Percentiles rank a stretch among this genome's conserved stretches.
Conservation (phyloP, 306 rosid genomes). For the Quercus gilva region DNA sequence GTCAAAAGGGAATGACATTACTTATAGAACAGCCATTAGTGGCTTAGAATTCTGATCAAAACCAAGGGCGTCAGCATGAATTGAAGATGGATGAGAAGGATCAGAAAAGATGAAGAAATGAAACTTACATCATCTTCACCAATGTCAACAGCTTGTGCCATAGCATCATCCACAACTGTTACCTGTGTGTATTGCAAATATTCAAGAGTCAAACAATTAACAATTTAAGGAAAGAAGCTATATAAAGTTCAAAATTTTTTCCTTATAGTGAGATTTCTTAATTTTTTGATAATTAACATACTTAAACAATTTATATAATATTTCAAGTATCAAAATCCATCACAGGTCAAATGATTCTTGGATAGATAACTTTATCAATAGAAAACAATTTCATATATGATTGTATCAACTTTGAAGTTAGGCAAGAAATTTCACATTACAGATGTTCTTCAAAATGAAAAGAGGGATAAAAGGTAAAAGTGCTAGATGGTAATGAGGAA, state of each 20-base stretch:
- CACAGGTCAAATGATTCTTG: not conserved
- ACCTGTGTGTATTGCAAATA: conserved; percentile 43
- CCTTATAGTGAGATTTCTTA: not conserved
- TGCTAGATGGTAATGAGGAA: no score
- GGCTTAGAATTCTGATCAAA: conserved; percentile 1
- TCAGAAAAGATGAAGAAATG: conserved; percentile 4
- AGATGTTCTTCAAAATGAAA: not conserved
- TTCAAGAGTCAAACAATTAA: conserved; percentile 22
- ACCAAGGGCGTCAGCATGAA: not conserved
- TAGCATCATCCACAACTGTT: conserved; percentile 83
- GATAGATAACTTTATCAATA: not conserved
- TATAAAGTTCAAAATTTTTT: not conserved
- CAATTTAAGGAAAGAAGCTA: not conserved
- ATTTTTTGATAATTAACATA: not conserved
- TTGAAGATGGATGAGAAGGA: conserved; percentile 9
- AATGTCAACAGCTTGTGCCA: conserved; percentile 89
- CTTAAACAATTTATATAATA: not conserved
- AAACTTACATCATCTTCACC: conserved; percentile 90
- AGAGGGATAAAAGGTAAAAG: no score
- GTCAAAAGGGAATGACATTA: conserved; percentile 10
- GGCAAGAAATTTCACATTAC: not conserved
- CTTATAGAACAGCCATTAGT: conserved; percentile 9
- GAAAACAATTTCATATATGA: not conserved
- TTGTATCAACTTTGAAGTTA: not conserved
- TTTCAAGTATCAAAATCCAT: not conserved